Evolutionary conservation across 2,329 filamentous ascomycete species (phyloP), one percentile per base, ranked within the genome.

Genomic region (Plenodomus lindquistii): DNA sequence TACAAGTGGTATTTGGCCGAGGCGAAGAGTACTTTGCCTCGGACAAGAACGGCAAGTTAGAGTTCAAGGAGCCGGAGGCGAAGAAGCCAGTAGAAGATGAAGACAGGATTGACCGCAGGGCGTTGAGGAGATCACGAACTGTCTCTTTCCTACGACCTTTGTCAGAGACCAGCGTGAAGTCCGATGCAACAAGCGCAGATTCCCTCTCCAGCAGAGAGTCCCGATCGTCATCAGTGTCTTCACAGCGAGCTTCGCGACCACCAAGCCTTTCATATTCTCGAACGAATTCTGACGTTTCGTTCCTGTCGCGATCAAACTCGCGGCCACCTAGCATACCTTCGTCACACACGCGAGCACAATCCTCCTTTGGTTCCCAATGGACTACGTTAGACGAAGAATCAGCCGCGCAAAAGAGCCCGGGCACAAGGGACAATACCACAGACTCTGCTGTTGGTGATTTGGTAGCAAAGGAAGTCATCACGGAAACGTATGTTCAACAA

Each of bases 21-120:
- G 69, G 69, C 7, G 65, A 73, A 29, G 71, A 73, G 42, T 74
- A 70, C 47, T 74, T 73, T 42, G 72, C 72, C 1, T 73, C 70
- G 4, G 72, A 74, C 47, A 65, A 66, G 42, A 52, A 70, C 18
- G 69, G 68, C 10, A 73, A 72, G 27, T 50, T 74, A 2, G 70
- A 72, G 35, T 64, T 63, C 44, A 71, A 70, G 44, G 65, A 70
- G 38, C 57, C 66, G 2, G 64, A 67, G 22, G 49, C 57, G 13
- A 67, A 63, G 41, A 61, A 56, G 29, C 38, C 40, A 8, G 40
- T 39, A 5, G 51, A 57, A 15, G 60, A 62, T 2, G 46, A 54
- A 15, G 57, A 60, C 20, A 54, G 55, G n/a, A 48, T 56, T 8
- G 65, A 66, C 2, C 61, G 55, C 40, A 54, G 59, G 3, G 37